Percentiles rank a stretch among this genome's conserved stretches.
phyloP scores from a whole-genome alignment of 768 basidiomycete genomes.

The Sarcomyxa edulis region DNA sequence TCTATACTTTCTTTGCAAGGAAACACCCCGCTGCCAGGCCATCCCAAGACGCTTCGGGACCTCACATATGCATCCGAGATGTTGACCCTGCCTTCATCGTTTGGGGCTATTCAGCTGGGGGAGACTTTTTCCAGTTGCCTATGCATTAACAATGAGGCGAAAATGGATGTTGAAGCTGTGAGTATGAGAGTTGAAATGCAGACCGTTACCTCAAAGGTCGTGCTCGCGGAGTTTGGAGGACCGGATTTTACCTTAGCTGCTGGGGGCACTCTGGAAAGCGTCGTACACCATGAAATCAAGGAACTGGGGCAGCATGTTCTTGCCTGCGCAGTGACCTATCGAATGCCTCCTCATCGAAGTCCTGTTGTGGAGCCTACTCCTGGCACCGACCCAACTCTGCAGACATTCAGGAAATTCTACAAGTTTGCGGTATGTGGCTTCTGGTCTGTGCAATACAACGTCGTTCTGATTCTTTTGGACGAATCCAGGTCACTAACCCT shows the following conservation, averaged over 20 bases:
- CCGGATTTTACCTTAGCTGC: constrained; percentile 38
- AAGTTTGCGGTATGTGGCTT: constrained; percentile 72
- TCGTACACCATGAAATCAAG: constrained; percentile 87
- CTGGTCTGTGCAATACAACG: not conserved
- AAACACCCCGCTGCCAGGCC: constrained; percentile 57
- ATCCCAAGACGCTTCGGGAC: constrained; percentile 82
- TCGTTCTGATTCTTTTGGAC: constrained; percentile 1
- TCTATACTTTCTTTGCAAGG: constrained; percentile 77
- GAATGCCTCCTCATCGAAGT: constrained; percentile 56
- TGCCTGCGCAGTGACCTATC: constrained; percentile 80
- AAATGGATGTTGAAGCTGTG: constrained; percentile 57
- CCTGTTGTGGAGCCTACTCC: constrained; percentile 45
- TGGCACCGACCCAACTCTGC: constrained; percentile 46
- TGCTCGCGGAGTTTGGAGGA: constrained; percentile 62
- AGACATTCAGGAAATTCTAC: constrained; percentile 85
- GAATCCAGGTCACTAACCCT: constrained; percentile 80
- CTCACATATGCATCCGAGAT: constrained; percentile 75
- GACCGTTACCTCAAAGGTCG: constrained; percentile 61
- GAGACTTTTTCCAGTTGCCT: constrained; percentile 84
- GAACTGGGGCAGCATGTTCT: constrained; percentile 90
- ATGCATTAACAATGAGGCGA: constrained; percentile 76
- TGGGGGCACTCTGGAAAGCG: constrained; percentile 58
- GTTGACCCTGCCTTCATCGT: constrained; percentile 76
- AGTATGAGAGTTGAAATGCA: constrained; percentile 81
- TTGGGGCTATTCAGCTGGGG: constrained; percentile 84